These are phyloP conservation scores for Bimuria novae-zelandiae DNA, from an alignment of 2,329 filamentous ascomycete species.

Conservation along the genomic window DNA sequence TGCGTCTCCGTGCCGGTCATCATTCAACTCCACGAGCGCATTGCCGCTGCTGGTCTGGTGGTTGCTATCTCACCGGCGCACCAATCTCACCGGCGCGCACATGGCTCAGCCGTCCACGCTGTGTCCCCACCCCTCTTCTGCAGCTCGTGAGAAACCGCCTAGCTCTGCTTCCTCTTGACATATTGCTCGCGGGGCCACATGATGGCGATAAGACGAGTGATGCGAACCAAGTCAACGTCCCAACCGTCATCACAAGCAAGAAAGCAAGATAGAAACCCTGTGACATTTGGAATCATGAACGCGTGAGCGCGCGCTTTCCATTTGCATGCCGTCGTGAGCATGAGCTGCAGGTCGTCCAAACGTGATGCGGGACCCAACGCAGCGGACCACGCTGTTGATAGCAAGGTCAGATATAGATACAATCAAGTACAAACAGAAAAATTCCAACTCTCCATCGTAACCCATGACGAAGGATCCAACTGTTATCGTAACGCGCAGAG, in stretches of 20 bases:
- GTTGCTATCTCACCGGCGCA: no score
- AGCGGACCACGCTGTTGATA: slow-evolving; percentile 13
- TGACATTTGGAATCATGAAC: slow-evolving; percentile 8
- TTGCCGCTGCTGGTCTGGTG: background rate
- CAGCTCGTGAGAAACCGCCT: slow-evolving; percentile 1
- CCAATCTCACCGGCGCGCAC: background rate
- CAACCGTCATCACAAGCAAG: slow-evolving; percentile 4
- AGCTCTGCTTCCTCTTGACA: slow-evolving; percentile 3
- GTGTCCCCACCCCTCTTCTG: background rate
- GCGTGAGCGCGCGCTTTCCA: slow-evolving; percentile 8
- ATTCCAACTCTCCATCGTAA: slow-evolving; percentile 14
- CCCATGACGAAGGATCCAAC: slow-evolving; percentile 1
- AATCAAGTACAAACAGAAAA: slow-evolving; percentile 8
- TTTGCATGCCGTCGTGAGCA: slow-evolving; percentile 12
- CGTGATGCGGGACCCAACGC: slow-evolving; percentile 4
- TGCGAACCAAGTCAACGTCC: slow-evolving; percentile 12
- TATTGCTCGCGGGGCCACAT: slow-evolving; percentile 13
- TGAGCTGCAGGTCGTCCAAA: slow-evolving; percentile 7
- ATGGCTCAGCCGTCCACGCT: slow-evolving; percentile 1
- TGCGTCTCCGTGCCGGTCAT: background rate
- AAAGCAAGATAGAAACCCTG: background rate
- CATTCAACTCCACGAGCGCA: background rate
- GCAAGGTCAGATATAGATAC: slow-evolving; percentile 12
- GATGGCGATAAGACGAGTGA: slow-evolving; percentile 14
- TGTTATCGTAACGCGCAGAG: slow-evolving; percentile 13